Conservation (phyloP, 2,329 filamentous ascomycete genomes). For the Alternaria sp. region DNA sequence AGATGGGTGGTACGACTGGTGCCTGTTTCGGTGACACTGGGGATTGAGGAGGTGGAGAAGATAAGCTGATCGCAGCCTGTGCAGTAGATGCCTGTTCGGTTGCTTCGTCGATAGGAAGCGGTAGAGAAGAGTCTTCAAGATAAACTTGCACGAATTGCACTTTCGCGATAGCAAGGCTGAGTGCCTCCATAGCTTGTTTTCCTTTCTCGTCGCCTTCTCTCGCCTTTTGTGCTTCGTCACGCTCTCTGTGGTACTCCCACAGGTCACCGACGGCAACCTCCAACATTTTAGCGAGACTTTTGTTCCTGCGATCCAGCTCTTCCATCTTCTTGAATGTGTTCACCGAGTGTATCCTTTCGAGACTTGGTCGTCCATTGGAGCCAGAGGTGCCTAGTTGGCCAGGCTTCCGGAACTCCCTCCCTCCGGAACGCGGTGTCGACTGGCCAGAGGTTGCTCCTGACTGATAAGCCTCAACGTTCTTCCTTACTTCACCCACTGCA, state of each 20-base stretch:
- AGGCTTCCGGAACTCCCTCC: constrained; percentile 44
- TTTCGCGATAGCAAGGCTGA: constrained; percentile 57
- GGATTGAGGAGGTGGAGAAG: constrained; percentile 23
- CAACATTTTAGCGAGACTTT: constrained; percentile 70
- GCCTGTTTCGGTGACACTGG: constrained; percentile 25
- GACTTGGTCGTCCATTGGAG: constrained; percentile 20
- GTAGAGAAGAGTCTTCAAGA: constrained; percentile 54
- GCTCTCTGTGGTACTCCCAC: constrained; percentile 63
- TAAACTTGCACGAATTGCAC: constrained; percentile 60
- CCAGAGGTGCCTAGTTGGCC: constrained; percentile 27
- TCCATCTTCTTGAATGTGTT: constrained; percentile 40
- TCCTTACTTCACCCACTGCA: constrained; percentile 78
- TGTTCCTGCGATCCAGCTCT: constrained; percentile 68
- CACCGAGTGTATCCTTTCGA: constrained; percentile 29
- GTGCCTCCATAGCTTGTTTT: constrained; percentile 47
- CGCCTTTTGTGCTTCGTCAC: constrained; percentile 49
- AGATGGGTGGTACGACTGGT: constrained; percentile 28
- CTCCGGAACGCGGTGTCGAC: constrained; percentile 41
- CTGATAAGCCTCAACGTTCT: constrained; percentile 74
- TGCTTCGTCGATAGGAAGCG: constrained; percentile 50
- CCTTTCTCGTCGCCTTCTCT: constrained; percentile 34
- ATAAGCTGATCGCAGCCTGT: constrained; percentile 26
- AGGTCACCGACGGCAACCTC: constrained; percentile 70
- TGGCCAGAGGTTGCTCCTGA: constrained; percentile 35
- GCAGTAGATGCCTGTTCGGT: constrained; percentile 34